phyloP scores from a whole-genome alignment of 1,284 basidiomycete species.

The Rhodotorula sp. region DNA sequence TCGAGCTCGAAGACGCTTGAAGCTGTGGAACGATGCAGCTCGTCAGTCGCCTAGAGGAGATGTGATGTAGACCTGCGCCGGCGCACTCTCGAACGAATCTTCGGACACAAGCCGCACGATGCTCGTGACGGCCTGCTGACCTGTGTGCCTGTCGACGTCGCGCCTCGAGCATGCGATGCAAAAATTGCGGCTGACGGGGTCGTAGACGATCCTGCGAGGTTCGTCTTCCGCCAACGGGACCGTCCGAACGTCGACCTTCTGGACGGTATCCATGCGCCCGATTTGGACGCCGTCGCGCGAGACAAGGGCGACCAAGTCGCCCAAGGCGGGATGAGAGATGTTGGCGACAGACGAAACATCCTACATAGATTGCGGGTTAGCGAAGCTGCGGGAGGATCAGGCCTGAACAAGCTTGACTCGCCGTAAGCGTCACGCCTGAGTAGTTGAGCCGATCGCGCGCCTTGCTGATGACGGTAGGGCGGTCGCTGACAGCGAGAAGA shows the following conservation, averaged over 20 bases:
- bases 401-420: background rate
- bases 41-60: too few species aligned
- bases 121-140: slow-evolving; percentile 13
- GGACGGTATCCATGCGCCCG: slow-evolving; percentile 43
- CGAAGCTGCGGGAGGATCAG: background rate
- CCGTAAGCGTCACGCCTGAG: slow-evolving; percentile 43
- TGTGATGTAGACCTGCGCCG: background rate
- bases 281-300: slow-evolving; percentile 39
- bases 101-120: slow-evolving; percentile 38
- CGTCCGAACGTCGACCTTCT: slow-evolving; percentile 46
- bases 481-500: slow-evolving; percentile 46
- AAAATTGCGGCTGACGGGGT: slow-evolving; percentile 21
- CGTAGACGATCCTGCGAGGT: slow-evolving; percentile 46
- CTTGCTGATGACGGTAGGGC: slow-evolving; percentile 44
- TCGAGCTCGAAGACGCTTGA: background rate
- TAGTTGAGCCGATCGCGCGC: slow-evolving; percentile 44
- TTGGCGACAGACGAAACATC: slow-evolving; percentile 38
- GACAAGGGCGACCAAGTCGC: slow-evolving; percentile 37
- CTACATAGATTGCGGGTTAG: slow-evolving; percentile 19
- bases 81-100: slow-evolving; percentile 35
- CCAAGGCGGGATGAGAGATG: background rate
- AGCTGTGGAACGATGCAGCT: background rate
- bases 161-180: slow-evolving; percentile 39
- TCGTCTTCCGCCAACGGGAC: slow-evolving; percentile 48
- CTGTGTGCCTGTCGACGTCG: slow-evolving; percentile 37